These are phyloP conservation scores for Daedalea quercina DNA, from an alignment of 768 basidiomycete species.

Conservation along the genomic window DNA sequence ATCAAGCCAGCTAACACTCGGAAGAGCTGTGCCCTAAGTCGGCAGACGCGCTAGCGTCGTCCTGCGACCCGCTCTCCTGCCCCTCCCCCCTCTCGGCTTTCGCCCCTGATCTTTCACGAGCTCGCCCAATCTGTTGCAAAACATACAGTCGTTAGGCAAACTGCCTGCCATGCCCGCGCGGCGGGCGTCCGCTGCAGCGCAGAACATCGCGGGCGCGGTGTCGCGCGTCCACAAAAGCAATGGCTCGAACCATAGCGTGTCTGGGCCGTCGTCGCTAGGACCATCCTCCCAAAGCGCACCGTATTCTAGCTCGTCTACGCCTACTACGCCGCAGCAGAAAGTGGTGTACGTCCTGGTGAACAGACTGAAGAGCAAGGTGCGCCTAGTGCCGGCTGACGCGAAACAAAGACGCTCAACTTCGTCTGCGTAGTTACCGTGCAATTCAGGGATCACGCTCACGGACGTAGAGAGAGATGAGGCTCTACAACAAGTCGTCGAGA, in stretches of 20 bases:
- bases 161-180: conserved; percentile 39
- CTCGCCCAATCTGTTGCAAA: not conserved
- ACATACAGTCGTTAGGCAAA: not conserved
- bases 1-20: not conserved
- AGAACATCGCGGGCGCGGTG: conserved; percentile 25
- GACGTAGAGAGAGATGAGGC: conserved; percentile 71
- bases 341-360: conserved; percentile 75
- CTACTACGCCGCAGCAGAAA: conserved; percentile 68
- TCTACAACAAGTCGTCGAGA: conserved; percentile 68
- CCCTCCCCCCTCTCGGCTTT: conserved; percentile 3
- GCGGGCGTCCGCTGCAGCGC: conserved; percentile 53
- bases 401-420: not conserved
- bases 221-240: conserved; percentile 54
- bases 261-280: conserved; percentile 10
- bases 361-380: conserved; percentile 75
- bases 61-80: not conserved
- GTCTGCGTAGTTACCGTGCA: conserved; percentile 63
- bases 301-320: conserved; percentile 25
- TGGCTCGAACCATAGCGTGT: conserved; percentile 39
- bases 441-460: conserved; percentile 72
- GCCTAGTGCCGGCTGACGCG: conserved; percentile 7
- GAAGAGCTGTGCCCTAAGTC: not conserved
- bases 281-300: conserved; percentile 15
- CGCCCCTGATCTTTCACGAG: not conserved
- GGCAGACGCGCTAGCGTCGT: not conserved